These are phyloP conservation scores for Stagonosporopsis chrysanthemi DNA, from an alignment of 2,329 filamentous ascomycete genomes.

Conservation along the genomic window DNA sequence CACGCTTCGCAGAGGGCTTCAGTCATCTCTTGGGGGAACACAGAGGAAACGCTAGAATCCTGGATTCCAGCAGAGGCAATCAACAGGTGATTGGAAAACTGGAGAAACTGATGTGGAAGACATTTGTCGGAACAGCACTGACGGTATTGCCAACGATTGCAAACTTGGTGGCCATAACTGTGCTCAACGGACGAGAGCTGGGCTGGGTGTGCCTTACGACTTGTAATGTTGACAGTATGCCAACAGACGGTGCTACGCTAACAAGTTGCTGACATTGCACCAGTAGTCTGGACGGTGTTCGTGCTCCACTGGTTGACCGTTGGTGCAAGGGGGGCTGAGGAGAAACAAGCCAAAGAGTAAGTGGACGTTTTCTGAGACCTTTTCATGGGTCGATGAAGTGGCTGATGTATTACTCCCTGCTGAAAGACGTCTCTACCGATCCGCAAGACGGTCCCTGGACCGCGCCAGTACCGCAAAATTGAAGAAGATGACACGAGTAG, in stretches of 20 bases:
- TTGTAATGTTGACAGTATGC: slow-evolving; percentile 52
- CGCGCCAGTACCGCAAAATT: background rate
- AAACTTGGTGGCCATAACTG: slow-evolving; percentile 47
- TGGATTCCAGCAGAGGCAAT: slow-evolving; percentile 24
- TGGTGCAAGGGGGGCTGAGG: slow-evolving; percentile 26
- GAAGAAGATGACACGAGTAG: background rate
- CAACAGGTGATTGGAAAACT: slow-evolving; percentile 29
- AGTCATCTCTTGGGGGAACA: slow-evolving; percentile 19
- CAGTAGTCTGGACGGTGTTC: slow-evolving; percentile 47
- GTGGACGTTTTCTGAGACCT: background rate
- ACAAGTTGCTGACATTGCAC: background rate
- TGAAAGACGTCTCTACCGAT: background rate
- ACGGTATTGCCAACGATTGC: slow-evolving; percentile 51
- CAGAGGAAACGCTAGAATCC: slow-evolving; percentile 1
- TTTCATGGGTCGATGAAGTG: too few species aligned
- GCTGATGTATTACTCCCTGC: background rate
- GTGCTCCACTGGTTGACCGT: slow-evolving; percentile 49
- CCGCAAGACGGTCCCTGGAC: background rate
- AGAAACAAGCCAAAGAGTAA: slow-evolving; percentile 15
- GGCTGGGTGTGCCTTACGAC: slow-evolving; percentile 53
- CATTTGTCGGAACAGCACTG: slow-evolving; percentile 43
- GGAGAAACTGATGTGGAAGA: slow-evolving; percentile 40
- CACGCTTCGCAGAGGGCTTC: slow-evolving; percentile 24
- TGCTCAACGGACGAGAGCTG: slow-evolving; percentile 44
- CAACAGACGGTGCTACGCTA: too few species aligned